Percentiles rank a stretch among this genome's conserved stretches.
phyloP scores from a whole-genome alignment of 257 asterid genomes.

The Euphrasia confusa region DNA sequence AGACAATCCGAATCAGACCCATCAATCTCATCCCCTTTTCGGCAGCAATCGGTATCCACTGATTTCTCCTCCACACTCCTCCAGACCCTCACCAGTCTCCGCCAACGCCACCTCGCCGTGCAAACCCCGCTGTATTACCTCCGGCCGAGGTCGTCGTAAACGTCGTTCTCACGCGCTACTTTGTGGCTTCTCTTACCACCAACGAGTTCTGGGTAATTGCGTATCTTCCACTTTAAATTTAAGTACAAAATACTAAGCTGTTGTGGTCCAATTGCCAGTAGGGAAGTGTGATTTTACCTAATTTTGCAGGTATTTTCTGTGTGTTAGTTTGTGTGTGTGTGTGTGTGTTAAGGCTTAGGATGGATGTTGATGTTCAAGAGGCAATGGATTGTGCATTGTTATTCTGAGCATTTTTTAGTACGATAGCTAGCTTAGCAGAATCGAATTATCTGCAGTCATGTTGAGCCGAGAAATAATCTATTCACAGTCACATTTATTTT shows the following conservation, averaged over 20 bases:
- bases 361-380: not conserved
- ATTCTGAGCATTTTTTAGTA: not conserved
- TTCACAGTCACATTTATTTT: not conserved
- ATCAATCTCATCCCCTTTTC: conserved; percentile 6
- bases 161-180: conserved; percentile 44
- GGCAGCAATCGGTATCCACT: conserved; percentile 1
- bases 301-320: not conserved
- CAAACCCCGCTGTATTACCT: not conserved
- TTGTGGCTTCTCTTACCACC: conserved; percentile 42
- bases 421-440: too few species aligned
- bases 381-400: not conserved
- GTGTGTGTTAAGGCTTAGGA: too few species aligned
- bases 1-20: conserved; percentile 6
- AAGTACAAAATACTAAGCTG: too few species aligned
- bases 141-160: conserved; percentile 36
- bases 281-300: conserved; percentile 4
- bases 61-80: conserved; percentile 11
- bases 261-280: too few species aligned
- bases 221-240: conserved; percentile 35
- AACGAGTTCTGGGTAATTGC: conserved; percentile 44
- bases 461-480: not conserved
- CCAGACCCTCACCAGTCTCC: conserved; percentile 16
- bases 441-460: not conserved
- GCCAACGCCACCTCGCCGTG: conserved; percentile 14
- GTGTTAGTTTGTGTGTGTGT: not conserved